Base-by-base conservation (phyloP, 331 rosid species). In the Spiraea crenata region DNA sequence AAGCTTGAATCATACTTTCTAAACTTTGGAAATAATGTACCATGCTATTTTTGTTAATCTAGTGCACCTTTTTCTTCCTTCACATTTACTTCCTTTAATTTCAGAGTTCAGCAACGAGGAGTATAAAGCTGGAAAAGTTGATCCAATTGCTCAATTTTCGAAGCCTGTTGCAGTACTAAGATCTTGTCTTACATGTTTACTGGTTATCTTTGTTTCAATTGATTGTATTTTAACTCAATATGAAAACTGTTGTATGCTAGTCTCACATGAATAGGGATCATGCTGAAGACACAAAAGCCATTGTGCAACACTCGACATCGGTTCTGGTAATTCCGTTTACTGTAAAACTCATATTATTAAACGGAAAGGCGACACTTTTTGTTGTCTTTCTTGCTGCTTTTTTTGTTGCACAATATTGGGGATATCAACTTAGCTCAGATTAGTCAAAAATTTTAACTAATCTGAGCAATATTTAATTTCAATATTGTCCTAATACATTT, bases 251-350 rank as follows among this genome's bases (percentile, higher is more conserved):
- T 65, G n/a, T 76, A 57, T 82, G 74, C 72, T 71, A 95, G 99
- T 87, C 97, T 74, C 99, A 95, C 80, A 91, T 95, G 99, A 95
- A 95, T 84, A 86, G 81, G 83, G 99, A 95, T 82, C 99, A 95
- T 74, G 83, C 85, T 72, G 97, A 89, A 56, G 99, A 95, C 82
- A 93, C 97, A 64, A 93, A 86, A 78, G 87, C 63, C 76, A 93
- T 93, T 47, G 99, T 93, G 77, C 87, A 83, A 82, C 91, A 91
- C 57, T 89, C 97, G 78, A 86, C 93, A n/a, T 86, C 95, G 7
- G 78, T 93, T 83, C 97, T 85, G 83, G 99, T 95, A 82, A 67
- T 51, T 57, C 20, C 35, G 7, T 44, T 74, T 64, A 67, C 49
- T 50, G 48, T 35, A 19, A 25, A 69, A 39, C 47, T 57, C 13